These are phyloP conservation scores for Glycine soja DNA, from an alignment of 306 rosid species.

Conservation along the genomic window DNA sequence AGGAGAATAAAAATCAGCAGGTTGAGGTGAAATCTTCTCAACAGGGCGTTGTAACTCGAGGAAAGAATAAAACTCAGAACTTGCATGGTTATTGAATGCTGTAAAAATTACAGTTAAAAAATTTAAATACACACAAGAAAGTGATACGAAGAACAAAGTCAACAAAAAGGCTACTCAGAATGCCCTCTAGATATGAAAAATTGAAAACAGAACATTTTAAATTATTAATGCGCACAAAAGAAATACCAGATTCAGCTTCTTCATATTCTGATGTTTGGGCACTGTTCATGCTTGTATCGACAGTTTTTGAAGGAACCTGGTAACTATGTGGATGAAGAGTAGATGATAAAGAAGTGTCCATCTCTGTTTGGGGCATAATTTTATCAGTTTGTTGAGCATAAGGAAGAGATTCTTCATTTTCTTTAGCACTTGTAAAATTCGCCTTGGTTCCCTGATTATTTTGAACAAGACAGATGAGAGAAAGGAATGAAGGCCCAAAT, in stretches of 20 bases:
- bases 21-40: conserved; percentile 52
- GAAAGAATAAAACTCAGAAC: conserved; percentile 57
- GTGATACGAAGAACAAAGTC: conserved; percentile 5
- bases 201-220: conserved; percentile 15
- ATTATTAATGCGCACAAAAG: conserved; percentile 16
- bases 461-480: conserved; percentile 39
- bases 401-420: conserved; percentile 56
- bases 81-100: conserved; percentile 66
- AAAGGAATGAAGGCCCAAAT: neutral
- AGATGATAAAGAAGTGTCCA: conserved; percentile 62
- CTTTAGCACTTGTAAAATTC: conserved; percentile 55
- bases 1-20: conserved; percentile 53
- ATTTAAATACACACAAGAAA: conserved; percentile 7
- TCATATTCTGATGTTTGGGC: conserved; percentile 74
- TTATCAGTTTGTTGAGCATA: conserved; percentile 51
- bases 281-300: conserved; percentile 71
- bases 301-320: conserved; percentile 63
- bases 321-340: conserved; percentile 56
- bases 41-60: conserved; percentile 57
- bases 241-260: conserved; percentile 83
- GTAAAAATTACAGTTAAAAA: conserved; percentile 48
- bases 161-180: conserved; percentile 25
- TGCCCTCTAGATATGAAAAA: conserved; percentile 13
- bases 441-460: conserved; percentile 70
- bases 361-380: conserved; percentile 52